phyloP scores from a whole-genome alignment of 129 eudicot genomes.

The Tagetes erecta region DNA sequence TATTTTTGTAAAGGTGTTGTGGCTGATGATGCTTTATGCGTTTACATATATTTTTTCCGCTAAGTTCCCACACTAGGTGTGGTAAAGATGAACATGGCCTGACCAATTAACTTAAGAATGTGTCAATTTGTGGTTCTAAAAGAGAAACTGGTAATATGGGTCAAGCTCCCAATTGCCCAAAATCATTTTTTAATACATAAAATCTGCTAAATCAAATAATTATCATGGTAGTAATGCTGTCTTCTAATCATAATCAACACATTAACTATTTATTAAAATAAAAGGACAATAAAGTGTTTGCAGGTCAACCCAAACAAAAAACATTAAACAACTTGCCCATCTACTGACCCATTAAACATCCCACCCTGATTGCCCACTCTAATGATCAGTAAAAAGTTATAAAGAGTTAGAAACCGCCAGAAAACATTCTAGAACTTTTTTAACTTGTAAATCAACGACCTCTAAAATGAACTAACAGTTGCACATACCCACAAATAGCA shows the following conservation, averaged over 20 bases:
- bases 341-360: too few species aligned
- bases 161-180: neutral
- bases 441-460: neutral
- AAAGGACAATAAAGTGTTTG: neutral
- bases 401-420: neutral
- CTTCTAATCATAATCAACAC: neutral
- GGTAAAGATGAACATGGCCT: neutral
- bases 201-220: neutral
- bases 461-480: neutral
- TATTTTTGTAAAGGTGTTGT: neutral
- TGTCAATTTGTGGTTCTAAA: neutral
- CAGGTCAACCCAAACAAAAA: neutral
- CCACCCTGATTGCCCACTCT: neutral
- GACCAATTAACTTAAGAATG: neutral
- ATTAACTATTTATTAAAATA: neutral
- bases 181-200: neutral
- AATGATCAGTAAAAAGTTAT: neutral
- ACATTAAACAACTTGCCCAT: neutral
- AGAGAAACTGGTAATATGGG: neutral
- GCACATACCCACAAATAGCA: constrained; percentile 91
- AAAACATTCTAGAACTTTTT: neutral
- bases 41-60: neutral
- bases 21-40: neutral
- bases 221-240: neutral
- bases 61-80: neutral